Percentiles rank a stretch among this genome's conserved stretches.
Conservation (phyloP, 805 yeast genomes). For the Citeromyces nyonsensis region DNA sequence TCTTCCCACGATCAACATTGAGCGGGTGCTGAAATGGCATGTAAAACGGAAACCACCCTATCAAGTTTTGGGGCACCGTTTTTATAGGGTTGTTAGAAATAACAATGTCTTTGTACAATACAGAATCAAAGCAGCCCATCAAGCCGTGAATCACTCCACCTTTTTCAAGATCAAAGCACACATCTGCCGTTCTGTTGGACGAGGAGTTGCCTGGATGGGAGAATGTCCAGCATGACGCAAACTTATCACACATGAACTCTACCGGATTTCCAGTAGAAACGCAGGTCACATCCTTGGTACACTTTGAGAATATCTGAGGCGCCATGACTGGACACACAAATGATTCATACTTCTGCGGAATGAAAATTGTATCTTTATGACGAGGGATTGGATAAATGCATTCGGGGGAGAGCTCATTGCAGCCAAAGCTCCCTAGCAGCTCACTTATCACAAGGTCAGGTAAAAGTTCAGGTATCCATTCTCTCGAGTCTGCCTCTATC, state of each 20-base stretch:
- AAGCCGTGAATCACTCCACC: constrained; percentile 56
- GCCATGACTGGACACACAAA: constrained; percentile 53
- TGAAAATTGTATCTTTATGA: constrained; percentile 34
- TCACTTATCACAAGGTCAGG: constrained; percentile 64
- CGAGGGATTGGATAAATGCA: constrained; percentile 31
- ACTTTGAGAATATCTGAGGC: constrained; percentile 28
- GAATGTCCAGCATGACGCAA: constrained; percentile 46
- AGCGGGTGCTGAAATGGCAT: constrained; percentile 46
- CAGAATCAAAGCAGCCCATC: constrained; percentile 61
- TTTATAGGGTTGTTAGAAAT: constrained; percentile 32
- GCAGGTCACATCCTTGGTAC: constrained; percentile 10
- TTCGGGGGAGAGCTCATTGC: constrained; percentile 84
- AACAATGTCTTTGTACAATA: constrained; percentile 40
- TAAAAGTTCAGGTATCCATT: constrained; percentile 21
- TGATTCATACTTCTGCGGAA: constrained; percentile 45
- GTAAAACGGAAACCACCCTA: constrained; percentile 57
- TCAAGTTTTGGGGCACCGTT: constrained; percentile 24
- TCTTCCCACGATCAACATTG: constrained; percentile 34
- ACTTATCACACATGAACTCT: constrained; percentile 27
- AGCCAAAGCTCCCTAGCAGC: constrained; percentile 81
- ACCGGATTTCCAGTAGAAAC: constrained; percentile 14
- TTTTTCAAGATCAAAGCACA: constrained; percentile 23
- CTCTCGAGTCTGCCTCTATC: constrained; percentile 42
- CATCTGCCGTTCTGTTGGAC: constrained; percentile 9
- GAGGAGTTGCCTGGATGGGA: constrained; percentile 2